phyloP scores from a whole-genome alignment of 2,329 filamentous ascomycete species.

The Metarhizium humberi region DNA sequence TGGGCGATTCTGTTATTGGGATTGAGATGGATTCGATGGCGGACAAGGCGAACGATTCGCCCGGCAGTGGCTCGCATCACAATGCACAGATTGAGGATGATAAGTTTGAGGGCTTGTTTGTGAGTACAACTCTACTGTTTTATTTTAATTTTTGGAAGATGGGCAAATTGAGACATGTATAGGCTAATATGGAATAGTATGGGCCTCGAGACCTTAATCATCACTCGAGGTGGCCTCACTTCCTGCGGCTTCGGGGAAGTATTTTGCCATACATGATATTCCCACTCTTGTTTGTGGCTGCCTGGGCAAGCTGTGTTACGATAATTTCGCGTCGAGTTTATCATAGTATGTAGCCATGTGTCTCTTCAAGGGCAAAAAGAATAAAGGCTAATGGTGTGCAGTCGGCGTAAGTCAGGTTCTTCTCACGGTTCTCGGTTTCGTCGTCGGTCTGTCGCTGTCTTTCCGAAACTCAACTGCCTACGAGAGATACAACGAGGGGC shows the following conservation, averaged over 20 bases:
- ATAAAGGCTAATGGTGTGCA: background rate
- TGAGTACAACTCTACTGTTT: background rate
- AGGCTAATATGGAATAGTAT: background rate
- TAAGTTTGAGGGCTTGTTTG: background rate
- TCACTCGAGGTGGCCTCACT: conserved; percentile 1
- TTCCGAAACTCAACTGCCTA: conserved; percentile 75
- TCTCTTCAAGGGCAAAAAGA: background rate
- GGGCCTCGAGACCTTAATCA: background rate
- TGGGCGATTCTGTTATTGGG: background rate
- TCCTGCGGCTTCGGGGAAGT: conserved; percentile 1
- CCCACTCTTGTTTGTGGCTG: background rate
- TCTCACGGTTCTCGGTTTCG: conserved; percentile 79
- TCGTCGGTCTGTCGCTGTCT: conserved; percentile 67
- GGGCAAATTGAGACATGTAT: background rate
- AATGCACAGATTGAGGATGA: background rate
- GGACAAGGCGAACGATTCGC: background rate
- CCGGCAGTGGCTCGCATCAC: background rate
- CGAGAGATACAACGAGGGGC: conserved; percentile 51
- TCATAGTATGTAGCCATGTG: background rate
- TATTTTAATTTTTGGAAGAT: no score
- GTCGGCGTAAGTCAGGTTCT: conserved; percentile 33
- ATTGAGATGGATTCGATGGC: background rate
- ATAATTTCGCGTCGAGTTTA: background rate
- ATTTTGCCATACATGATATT: conserved; percentile 1
- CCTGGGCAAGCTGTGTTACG: background rate